phyloP scores from a whole-genome alignment of 31 red algal genomes.

The Endocladia muricata region DNA sequence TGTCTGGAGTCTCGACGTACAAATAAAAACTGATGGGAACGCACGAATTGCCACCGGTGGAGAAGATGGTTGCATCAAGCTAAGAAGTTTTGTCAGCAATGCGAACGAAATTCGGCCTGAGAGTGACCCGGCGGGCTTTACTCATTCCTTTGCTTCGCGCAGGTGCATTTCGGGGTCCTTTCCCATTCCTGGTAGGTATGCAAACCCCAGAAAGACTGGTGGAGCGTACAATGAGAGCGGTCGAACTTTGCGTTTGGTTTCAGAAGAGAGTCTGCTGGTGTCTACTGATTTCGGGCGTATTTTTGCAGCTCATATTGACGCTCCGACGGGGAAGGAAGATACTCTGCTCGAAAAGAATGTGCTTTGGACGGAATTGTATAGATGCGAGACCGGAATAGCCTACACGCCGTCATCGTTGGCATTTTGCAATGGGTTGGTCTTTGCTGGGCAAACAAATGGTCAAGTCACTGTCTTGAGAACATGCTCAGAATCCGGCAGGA shows the following conservation, averaged over 20 bases:
- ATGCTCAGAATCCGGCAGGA: not conserved
- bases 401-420: conserved; percentile 18
- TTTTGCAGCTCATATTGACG: not conserved
- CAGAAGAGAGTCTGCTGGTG: not conserved
- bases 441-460: conserved; percentile 27
- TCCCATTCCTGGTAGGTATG: not conserved
- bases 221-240: conserved; percentile 10
- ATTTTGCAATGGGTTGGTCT: not conserved
- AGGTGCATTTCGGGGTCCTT: not conserved
- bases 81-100: not conserved
- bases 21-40: not conserved
- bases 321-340: not conserved
- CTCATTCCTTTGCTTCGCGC: not conserved
- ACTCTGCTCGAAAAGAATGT: not conserved
- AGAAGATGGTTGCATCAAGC: conserved; percentile 23
- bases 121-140: not conserved
- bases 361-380: conserved; percentile 3
- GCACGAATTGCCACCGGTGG: conserved; percentile 13
- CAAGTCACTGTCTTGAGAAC: conserved; percentile 5
- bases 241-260: not conserved
- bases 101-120: not conserved
- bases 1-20: conserved; percentile 21
- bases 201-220: conserved; percentile 18
- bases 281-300: conserved; percentile 38
- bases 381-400: not conserved